phyloP scores from a whole-genome alignment of 495 filamentous ascomycete species.

The Chlorociboria aeruginascens region DNA sequence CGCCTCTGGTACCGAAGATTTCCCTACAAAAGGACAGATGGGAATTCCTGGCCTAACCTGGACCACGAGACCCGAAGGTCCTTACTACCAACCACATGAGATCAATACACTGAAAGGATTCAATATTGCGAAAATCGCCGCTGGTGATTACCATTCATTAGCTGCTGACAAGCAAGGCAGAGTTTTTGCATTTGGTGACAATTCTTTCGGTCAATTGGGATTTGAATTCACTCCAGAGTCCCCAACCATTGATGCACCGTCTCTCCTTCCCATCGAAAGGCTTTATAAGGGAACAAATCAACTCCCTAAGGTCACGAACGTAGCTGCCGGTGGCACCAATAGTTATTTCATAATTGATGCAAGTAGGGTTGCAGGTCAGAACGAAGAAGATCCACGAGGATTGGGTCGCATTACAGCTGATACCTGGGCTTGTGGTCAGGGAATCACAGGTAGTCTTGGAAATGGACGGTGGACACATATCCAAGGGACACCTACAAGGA shows the following conservation, averaged over 20 bases:
- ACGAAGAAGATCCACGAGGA: constrained; percentile 28
- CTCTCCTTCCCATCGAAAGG: constrained; percentile 49
- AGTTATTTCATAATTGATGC: constrained; percentile 82
- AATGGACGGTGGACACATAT: constrained; percentile 86
- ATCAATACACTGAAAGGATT: constrained; percentile 48
- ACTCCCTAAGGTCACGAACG: constrained; percentile 48
- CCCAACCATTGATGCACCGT: constrained; percentile 55
- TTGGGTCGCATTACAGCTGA: constrained; percentile 49
- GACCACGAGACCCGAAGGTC: constrained; percentile 61
- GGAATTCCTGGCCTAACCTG: constrained; percentile 75
- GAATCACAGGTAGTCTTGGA: constrained; percentile 72
- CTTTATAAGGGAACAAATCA: constrained; percentile 56
- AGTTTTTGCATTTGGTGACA: constrained; percentile 86
- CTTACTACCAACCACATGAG: constrained; percentile 73
- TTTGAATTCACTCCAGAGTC: constrained; percentile 46
- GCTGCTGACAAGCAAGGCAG: constrained; percentile 60
- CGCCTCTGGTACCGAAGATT: constrained; percentile 63
- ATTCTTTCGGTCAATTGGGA: constrained; percentile 76
- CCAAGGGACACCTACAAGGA: constrained; percentile 64
- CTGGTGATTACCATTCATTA: constrained; percentile 82
- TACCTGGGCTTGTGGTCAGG: constrained; percentile 75
- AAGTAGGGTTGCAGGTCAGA: constrained; percentile 36
- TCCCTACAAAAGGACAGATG: constrained; percentile 74
- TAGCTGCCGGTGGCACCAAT: constrained; percentile 76
- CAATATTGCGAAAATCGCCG: constrained; percentile 57